Conservation (phyloP, 345 rosid species). For the Eucalyptus albens region DNA sequence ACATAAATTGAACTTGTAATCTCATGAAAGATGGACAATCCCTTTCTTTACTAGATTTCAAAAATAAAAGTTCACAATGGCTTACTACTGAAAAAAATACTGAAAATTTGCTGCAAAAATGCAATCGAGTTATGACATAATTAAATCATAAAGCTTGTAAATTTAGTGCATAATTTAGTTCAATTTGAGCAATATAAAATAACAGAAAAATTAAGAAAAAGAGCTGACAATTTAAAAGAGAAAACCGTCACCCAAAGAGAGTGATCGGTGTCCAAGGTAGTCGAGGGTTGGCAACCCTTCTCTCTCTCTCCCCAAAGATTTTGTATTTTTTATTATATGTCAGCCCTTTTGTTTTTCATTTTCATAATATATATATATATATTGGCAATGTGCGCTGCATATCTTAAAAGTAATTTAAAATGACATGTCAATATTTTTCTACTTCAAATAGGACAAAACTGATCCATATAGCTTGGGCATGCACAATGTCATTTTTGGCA, state of each 20-base stretch:
- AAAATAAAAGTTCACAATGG: too few species aligned
- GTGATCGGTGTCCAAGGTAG: neutral
- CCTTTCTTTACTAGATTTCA: too few species aligned
- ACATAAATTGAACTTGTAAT: too few species aligned
- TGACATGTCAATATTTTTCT: neutral
- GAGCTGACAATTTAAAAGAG: neutral
- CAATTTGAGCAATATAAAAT: too few species aligned
- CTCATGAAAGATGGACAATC: too few species aligned
- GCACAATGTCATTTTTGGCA: neutral
- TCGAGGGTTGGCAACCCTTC: neutral
- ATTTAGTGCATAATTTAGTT: too few species aligned
- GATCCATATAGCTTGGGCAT: neutral
- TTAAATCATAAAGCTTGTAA: too few species aligned
- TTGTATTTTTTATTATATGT: neutral
- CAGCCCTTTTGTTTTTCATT: neutral
- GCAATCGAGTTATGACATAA: accelerated
- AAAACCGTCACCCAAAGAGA: neutral
- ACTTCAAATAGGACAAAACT: accelerated
- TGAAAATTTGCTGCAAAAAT: too few species aligned
- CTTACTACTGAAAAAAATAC: too few species aligned
- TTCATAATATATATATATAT: too few species aligned
- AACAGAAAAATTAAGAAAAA: too few species aligned
- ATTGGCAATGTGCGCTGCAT: accelerated
- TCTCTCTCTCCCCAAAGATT: neutral
- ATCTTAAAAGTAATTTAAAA: accelerated